Evolutionary conservation across 106 monocot species (phyloP).

Genomic region (Phalaenopsis aphrodite): DNA sequence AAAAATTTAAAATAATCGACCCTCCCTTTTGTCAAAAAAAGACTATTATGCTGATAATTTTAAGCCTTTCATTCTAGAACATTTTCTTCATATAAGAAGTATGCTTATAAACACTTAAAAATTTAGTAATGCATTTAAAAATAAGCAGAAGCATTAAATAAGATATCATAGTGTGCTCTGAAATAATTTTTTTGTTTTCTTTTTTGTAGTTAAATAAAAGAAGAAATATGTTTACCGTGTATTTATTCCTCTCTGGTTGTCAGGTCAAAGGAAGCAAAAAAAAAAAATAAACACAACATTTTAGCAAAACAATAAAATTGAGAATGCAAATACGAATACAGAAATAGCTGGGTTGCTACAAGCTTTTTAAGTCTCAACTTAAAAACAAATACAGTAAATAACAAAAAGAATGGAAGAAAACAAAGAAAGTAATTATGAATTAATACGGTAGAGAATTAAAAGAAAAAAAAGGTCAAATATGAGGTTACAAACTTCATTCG

Average conservation of each 20-base stretch:
- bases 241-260: neutral
- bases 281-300: neutral
- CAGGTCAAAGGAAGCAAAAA: neutral
- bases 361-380: neutral
- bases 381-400: neutral
- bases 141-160: neutral
- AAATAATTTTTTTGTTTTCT: neutral
- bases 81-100: neutral
- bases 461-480: neutral
- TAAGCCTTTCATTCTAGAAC: neutral
- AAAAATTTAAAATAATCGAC: neutral
- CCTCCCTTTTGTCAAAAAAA: neutral
- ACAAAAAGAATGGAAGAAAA: neutral
- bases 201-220: neutral
- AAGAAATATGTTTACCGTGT: neutral
- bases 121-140: neutral
- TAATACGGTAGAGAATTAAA: neutral
- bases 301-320: neutral
- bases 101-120: neutral
- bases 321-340: neutral
- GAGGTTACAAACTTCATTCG: neutral
- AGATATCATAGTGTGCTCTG: neutral
- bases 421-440: neutral
- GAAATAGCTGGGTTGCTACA: neutral
- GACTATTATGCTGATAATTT: neutral